These are phyloP conservation scores for Warburgia ugandensis DNA, from an alignment of 164 flowering plant species.

Conservation along the genomic window DNA sequence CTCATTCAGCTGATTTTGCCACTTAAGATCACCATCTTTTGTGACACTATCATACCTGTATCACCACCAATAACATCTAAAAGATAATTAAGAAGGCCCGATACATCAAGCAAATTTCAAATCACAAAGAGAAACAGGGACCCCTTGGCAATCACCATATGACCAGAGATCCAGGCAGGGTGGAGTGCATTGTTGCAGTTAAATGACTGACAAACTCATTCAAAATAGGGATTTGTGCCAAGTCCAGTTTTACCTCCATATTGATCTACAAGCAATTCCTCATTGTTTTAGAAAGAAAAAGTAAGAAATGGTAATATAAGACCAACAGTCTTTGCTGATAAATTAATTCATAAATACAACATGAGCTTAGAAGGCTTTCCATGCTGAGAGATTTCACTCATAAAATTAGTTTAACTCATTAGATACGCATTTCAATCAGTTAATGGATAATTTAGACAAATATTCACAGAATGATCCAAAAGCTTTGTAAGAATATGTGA, in stretches of 20 bases:
- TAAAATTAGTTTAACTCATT: no score
- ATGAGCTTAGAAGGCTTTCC: no score
- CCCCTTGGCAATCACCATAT: conserved; percentile 45
- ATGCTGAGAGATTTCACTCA: no score
- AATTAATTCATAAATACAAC: no score
- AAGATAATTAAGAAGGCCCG: not conserved
- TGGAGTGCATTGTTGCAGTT: conserved; percentile 60
- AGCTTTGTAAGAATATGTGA: no score
- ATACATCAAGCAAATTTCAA: not conserved
- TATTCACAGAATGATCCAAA: no score
- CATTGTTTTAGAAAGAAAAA: no score
- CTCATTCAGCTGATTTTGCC: conserved; percentile 81
- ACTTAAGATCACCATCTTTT: conserved; percentile 46
- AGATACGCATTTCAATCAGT: no score
- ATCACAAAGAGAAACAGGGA: not conserved
- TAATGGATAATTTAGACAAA: no score
- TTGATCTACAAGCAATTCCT: conserved; percentile 51
- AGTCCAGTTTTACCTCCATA: conserved; percentile 57
- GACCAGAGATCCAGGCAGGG: conserved; percentile 64
- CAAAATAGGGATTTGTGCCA: conserved; percentile 51
- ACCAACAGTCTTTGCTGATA: no score
- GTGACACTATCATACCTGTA: conserved; percentile 92
- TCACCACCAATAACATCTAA: conserved; percentile 6
- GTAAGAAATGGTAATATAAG: no score
- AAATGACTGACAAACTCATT: conserved; percentile 73